Base-by-base conservation (phyloP, 768 basidiomycete genomes). In the Suillus alpinus region DNA sequence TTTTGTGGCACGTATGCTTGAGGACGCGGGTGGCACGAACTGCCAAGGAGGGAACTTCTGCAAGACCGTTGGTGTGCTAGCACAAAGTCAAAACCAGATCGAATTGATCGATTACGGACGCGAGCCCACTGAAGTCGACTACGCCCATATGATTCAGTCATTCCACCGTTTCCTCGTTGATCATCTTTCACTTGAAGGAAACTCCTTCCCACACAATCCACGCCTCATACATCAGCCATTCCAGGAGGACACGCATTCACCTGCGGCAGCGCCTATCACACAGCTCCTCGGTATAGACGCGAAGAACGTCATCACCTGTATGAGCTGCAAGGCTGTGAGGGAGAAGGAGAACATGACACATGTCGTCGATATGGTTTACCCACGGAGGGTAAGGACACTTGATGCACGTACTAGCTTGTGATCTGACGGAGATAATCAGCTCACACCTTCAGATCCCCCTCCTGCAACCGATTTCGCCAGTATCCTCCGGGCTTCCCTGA, bases 21-120 rank as follows among this genome's bases (percentile, higher is more conserved):
- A 96, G 73, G 95, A 98, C 68, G 96, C 97, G 0, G 82, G 80
- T 41, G 97, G 97, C 0, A 92, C 83, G 20, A 98, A 99, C 66
- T 98, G 96, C 68, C 96, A 98, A 72, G 87, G 95, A 6, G 95
- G 90, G 73, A 99, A 99, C 73, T 99, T 98, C 67, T 98, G 95
- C 72, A 90, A 94, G 73, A 91, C 94, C 2, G 91, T 98, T 49
- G 89, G 92, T 18, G 87, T 92, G 3, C 83, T 95, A 36, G 91
- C 93, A 6, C 93, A 95, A 75, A 86, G 95, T 95, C 80, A 84
- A 44, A 90, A 91, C 65, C 87, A 92, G 13, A 86, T 97, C 40
- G 94, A 95, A 57, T 80, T 99, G 44, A 85, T 96, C 61, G 97
- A 98, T 69, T 92, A 90, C 60, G 91, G 91, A 13, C 82, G 88